Percentiles rank a stretch among this genome's conserved stretches.
Conservation (phyloP, 1,284 basidiomycete genomes). For the Leccinum griseonigrum region DNA sequence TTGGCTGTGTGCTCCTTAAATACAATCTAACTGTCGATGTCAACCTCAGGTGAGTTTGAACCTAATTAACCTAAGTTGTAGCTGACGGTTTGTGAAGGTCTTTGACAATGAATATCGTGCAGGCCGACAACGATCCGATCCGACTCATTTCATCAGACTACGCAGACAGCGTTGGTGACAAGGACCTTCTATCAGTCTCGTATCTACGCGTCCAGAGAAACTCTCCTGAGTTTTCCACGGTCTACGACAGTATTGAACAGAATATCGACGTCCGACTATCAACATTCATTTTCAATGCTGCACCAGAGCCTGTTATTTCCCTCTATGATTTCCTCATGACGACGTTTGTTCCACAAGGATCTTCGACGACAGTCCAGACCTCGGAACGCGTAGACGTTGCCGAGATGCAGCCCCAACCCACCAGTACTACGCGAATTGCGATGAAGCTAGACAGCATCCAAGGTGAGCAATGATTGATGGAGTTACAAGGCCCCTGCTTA, state of each 20-base stretch:
- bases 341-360: conserved; percentile 75
- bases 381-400: conserved; percentile 14
- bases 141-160: conserved; percentile 78
- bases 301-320: conserved; percentile 88
- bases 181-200: conserved; percentile 81
- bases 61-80: not conserved
- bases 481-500: conserved; percentile 5
- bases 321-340: conserved; percentile 99
- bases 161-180: conserved; percentile 44
- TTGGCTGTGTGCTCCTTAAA: conserved; percentile 74
- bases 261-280: conserved; percentile 88
- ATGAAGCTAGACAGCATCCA: conserved; percentile 88
- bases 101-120: conserved; percentile 68
- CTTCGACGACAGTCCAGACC: conserved; percentile 7
- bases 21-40: conserved; percentile 90
- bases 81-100: conserved; percentile 44
- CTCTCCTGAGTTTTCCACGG: conserved; percentile 84
- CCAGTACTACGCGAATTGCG: conserved; percentile 77
- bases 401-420: conserved; percentile 17
- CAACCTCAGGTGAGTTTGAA: conserved; percentile 60
- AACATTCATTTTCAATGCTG: conserved; percentile 88
- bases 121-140: conserved; percentile 54
- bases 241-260: conserved; percentile 89
- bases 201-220: conserved; percentile 83
- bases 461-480: conserved; percentile 42